Evolutionary conservation across 228 moss, liverwort and hornwort genomes (phyloP).

Genomic region (Sphagnum magellanicum): DNA sequence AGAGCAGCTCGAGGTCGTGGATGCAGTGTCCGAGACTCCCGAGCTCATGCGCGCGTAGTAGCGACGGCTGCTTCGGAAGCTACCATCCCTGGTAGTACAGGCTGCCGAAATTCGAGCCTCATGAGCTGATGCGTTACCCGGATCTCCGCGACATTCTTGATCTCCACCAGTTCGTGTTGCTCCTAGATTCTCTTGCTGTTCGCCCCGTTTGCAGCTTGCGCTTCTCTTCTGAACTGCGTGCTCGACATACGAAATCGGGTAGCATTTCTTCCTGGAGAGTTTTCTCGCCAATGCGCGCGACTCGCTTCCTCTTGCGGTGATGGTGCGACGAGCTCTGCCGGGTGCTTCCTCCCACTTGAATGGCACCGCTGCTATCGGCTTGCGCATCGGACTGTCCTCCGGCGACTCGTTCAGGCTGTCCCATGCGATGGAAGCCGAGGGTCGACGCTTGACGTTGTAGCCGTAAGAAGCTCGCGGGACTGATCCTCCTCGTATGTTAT

Average conservation of each 20-base stretch:
- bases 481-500: slow-evolving; percentile 1
- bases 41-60: slow-evolving; percentile 27
- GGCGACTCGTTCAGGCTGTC: slow-evolving; percentile 50
- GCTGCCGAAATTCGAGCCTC: not conserved
- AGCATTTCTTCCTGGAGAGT: slow-evolving; percentile 5
- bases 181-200: not conserved
- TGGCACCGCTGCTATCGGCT: slow-evolving; percentile 42
- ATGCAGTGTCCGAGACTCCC: not conserved
- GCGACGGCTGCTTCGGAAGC: slow-evolving; percentile 45
- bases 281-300: slow-evolving; percentile 38
- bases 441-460: slow-evolving; percentile 21
- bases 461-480: slow-evolving; percentile 3
- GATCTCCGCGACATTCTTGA: no score
- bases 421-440: slow-evolving; percentile 59
- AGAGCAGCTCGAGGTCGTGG: slow-evolving; percentile 13
- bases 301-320: slow-evolving; percentile 16
- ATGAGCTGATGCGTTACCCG: not conserved
- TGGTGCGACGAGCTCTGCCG: slow-evolving; percentile 26
- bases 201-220: not conserved
- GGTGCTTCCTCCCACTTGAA: slow-evolving; percentile 58
- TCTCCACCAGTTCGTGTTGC: no score
- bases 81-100: slow-evolving; percentile 10
- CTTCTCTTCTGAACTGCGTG: not conserved
- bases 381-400: slow-evolving; percentile 39
- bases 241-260: no score